Conservation (phyloP, 2,329 filamentous ascomycete genomes). For the Colletotrichum sp. region DNA sequence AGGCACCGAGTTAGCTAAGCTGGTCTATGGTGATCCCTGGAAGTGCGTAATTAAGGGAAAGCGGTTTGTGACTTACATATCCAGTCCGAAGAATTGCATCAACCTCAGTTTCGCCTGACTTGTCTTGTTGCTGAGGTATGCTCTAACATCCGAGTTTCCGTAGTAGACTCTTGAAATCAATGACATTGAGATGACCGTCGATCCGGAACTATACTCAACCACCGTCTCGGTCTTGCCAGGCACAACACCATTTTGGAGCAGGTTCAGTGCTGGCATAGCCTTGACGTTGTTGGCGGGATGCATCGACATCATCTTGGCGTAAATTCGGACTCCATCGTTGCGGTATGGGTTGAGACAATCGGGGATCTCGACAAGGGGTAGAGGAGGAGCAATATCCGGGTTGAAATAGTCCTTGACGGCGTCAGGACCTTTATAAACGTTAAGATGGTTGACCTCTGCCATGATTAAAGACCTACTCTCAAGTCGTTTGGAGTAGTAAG, state of each 20-base stretch:
- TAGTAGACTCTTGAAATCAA: conserved; percentile 58
- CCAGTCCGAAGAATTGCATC: conserved; percentile 64
- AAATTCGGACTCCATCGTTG: conserved; percentile 64
- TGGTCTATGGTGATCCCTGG: background rate
- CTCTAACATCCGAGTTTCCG: conserved; percentile 54
- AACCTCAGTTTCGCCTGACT: conserved; percentile 56
- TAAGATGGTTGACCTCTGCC: conserved; percentile 37
- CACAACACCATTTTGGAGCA: conserved; percentile 47
- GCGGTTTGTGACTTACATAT: conserved; percentile 42
- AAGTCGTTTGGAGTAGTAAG: background rate
- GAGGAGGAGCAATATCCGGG: conserved; percentile 59
- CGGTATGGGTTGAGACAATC: conserved; percentile 61
- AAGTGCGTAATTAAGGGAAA: background rate
- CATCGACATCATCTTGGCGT: conserved; percentile 71
- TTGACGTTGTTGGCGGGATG: conserved; percentile 71
- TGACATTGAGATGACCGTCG: conserved; percentile 65
- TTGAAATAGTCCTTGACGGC: conserved; percentile 64
- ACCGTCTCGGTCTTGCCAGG: conserved; percentile 53
- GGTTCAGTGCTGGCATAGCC: conserved; percentile 62
- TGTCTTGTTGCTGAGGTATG: conserved; percentile 65
- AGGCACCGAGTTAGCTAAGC: background rate
- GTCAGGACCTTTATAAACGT: conserved; percentile 63
- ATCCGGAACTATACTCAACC: conserved; percentile 67
- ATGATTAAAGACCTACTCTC: background rate
- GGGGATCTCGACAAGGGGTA: conserved; percentile 68